Evolutionary conservation across 805 yeast species (phyloP).

Genomic region (Lipomyces sp.): DNA sequence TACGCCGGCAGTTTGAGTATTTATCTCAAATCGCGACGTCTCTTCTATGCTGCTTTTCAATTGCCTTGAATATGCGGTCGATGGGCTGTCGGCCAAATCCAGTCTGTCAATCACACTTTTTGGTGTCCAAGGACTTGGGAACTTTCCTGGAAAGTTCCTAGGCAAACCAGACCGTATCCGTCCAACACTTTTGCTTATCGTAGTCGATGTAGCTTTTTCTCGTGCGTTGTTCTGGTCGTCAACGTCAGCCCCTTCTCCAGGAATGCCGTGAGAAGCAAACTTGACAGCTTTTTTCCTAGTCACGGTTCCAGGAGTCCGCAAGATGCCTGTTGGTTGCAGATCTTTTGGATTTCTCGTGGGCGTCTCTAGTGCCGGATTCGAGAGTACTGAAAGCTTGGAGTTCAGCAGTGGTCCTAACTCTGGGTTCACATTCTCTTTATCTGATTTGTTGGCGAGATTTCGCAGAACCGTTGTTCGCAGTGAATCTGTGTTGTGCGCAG

Average conservation of each 20-base stretch:
- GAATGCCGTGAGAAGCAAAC: slow-evolving; percentile 8
- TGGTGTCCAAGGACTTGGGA: slow-evolving; percentile 32
- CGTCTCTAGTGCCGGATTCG: slow-evolving; percentile 8
- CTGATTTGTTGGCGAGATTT: not conserved
- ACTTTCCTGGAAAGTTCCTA: slow-evolving; percentile 29
- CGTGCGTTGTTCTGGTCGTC: too few species aligned
- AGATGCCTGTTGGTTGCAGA: slow-evolving; percentile 14
- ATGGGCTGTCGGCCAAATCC: slow-evolving; percentile 18
- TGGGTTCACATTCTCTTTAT: slow-evolving; percentile 7
- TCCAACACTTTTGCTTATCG: not conserved
- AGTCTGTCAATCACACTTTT: slow-evolving; percentile 13
- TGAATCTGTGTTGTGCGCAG: not conserved
- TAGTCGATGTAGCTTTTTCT: not conserved
- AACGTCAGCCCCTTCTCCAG: not conserved
- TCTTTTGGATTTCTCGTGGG: slow-evolving; percentile 13
- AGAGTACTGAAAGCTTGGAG: not conserved
- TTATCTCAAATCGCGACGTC: not conserved
- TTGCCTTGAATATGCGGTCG: slow-evolving; percentile 9
- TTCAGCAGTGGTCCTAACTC: not conserved
- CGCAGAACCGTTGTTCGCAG: slow-evolving; percentile 5
- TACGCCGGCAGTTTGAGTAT: not conserved
- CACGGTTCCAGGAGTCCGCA: slow-evolving; percentile 27
- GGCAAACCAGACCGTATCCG: slow-evolving; percentile 29
- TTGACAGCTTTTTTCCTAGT: slow-evolving; percentile 21
- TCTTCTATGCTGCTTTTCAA: not conserved